phyloP scores from a whole-genome alignment of 495 filamentous ascomycete genomes.

The Penicillium silybi region DNA sequence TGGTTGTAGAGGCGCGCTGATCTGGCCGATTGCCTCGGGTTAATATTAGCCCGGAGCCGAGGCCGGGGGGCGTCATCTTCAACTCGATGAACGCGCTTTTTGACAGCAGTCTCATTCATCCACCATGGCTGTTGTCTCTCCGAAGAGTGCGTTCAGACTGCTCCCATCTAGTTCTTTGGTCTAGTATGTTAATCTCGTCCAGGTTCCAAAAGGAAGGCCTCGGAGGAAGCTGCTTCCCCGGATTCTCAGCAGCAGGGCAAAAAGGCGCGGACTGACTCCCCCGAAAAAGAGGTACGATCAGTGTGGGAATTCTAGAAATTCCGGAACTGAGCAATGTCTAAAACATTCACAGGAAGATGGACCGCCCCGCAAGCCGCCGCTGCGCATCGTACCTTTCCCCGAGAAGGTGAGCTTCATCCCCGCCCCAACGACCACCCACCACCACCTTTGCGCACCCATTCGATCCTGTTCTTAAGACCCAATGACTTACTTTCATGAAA shows the following conservation, averaged over 20 bases:
- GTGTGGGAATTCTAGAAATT: not conserved
- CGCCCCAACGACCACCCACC: not conserved
- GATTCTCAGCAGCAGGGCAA: conserved; percentile 46
- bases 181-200: not conserved
- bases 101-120: not conserved
- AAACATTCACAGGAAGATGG: conserved; percentile 27
- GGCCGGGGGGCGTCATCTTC: conserved; percentile 8
- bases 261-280: conserved; percentile 58
- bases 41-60: conserved; percentile 11
- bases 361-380: conserved; percentile 30
- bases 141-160: conserved; percentile 16
- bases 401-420: conserved; percentile 59
- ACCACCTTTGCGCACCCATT: not conserved
- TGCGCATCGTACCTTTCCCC: conserved; percentile 69
- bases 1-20: conserved; percentile 9
- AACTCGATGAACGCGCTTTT: not conserved
- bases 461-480: not conserved
- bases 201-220: conserved; percentile 76
- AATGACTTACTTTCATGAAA: conserved; percentile 2
- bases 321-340: not conserved
- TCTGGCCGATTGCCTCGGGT: conserved; percentile 13
- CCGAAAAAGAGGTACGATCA: conserved; percentile 46
- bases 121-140: conserved; percentile 21
- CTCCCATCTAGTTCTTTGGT: no score
- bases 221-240: conserved; percentile 61